Conservation (phyloP, 2,329 filamentous ascomycete species). For the Cephalotrichum gorgonifer region DNA sequence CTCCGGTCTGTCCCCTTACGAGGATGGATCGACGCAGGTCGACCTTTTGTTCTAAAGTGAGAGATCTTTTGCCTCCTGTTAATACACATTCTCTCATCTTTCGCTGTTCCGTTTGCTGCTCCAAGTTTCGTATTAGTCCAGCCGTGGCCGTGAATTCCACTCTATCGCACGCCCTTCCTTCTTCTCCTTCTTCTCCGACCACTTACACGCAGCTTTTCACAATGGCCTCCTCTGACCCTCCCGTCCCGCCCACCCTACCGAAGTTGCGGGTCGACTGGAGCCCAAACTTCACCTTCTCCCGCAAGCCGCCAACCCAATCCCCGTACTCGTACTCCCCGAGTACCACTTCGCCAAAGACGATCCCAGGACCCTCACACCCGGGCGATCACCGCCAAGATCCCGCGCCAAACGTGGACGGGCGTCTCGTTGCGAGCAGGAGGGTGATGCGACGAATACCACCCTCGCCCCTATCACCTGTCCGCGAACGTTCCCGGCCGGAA, state of each 20-base stretch:
- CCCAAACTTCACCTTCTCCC: constrained; percentile 1
- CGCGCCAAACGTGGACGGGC: neutral
- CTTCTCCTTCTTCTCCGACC: neutral
- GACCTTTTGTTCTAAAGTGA: too few relatives aligned
- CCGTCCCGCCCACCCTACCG: neutral
- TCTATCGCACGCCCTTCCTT: neutral
- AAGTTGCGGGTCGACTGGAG: constrained; percentile 1
- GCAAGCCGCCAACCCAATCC: neutral
- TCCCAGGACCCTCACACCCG: neutral
- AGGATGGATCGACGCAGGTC: too few relatives aligned
- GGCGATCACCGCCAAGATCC: neutral
- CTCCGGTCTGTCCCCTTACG: too few relatives aligned
- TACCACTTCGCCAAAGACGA: constrained; percentile 8
- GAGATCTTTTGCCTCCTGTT: too few relatives aligned
- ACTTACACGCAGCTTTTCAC: neutral
- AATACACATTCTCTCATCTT: too few relatives aligned
- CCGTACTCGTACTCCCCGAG: neutral
- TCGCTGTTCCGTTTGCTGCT: neutral
- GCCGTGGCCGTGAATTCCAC: neutral
- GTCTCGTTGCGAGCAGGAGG: too few relatives aligned
- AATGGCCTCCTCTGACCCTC: neutral
- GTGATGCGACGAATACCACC: neutral
- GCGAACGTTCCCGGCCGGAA: neutral
- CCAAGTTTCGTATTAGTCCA: neutral
- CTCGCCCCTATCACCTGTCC: neutral